These are phyloP conservation scores for Nicotiana benthamiana DNA, from an alignment of 257 asterid genomes.

Conservation along the genomic window DNA sequence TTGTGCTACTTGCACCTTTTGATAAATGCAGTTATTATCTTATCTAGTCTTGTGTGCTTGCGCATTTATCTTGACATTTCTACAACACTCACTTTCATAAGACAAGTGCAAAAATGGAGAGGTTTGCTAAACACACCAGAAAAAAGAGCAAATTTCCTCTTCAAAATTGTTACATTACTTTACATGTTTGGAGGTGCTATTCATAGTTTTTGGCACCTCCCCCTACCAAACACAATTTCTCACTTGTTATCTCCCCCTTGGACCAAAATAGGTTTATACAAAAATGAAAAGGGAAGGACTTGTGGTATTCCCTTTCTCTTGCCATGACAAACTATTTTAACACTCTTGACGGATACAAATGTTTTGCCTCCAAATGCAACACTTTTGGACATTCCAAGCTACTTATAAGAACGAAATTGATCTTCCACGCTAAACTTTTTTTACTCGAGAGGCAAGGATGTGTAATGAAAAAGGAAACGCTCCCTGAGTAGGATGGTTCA, in stretches of 20 bases:
- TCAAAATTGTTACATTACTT: conserved; percentile 3
- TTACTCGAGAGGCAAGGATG: not conserved
- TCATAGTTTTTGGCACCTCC: conserved; percentile 2
- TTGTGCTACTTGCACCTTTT: too few relatives aligned
- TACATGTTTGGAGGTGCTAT: conserved; percentile 1
- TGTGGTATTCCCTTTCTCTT: not conserved
- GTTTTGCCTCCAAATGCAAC: not conserved
- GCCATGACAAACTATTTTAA: not conserved
- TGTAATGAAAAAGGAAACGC: not conserved
- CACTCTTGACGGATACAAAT: not conserved
- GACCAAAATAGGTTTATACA: not conserved
- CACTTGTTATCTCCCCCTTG: not conserved
- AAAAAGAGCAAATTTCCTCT: not conserved
- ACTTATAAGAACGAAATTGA: not conserved
- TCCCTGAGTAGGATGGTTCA: not conserved
- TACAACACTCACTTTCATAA: not conserved
- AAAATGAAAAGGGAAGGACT: not conserved
- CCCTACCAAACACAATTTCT: not conserved
- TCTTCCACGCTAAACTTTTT: not conserved
- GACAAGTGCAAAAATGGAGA: not conserved
- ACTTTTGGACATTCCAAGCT: not conserved
- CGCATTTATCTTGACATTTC: too few relatives aligned
- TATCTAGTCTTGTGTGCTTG: too few relatives aligned
- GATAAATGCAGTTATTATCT: too few relatives aligned
- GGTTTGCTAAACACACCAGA: not conserved